These are phyloP conservation scores for Schizophyllum amplum DNA, from an alignment of 1,284 basidiomycete species.

Conservation along the genomic window DNA sequence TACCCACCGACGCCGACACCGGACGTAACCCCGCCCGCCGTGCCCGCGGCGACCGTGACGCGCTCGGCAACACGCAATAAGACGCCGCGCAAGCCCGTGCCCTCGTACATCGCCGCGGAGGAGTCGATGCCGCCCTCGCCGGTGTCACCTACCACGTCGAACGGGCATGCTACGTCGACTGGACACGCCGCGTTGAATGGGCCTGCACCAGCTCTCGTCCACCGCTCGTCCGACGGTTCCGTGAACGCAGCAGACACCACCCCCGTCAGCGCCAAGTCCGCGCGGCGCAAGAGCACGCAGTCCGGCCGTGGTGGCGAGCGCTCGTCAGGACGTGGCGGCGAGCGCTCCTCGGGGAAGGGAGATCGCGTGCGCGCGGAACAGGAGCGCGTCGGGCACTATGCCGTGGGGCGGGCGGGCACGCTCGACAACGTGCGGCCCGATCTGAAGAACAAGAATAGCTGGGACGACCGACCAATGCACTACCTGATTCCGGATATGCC, in stretches of 20 bases:
- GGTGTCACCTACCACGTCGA: constrained; percentile 7
- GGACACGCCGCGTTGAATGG: neutral
- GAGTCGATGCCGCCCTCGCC: constrained; percentile 10
- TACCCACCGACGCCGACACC: constrained; percentile 1
- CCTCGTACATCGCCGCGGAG: constrained; percentile 28
- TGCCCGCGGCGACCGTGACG: constrained; percentile 18
- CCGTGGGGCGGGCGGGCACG: neutral
- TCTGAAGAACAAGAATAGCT: constrained; percentile 27
- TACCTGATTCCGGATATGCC: constrained; percentile 36
- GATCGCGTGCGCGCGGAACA: neutral
- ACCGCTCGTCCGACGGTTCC: neutral
- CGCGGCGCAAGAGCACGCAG: too few relatives aligned
- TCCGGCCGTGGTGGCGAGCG: too few relatives aligned
- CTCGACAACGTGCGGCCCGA: neutral
- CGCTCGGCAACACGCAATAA: constrained; percentile 20
- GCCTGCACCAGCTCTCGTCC: constrained; percentile 6
- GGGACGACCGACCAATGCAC: constrained; percentile 29
- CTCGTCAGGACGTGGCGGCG: too few relatives aligned
- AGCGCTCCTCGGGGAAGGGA: too few relatives aligned
- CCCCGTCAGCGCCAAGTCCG: neutral
- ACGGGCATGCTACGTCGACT: too few relatives aligned
- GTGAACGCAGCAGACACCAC: constrained; percentile 5
- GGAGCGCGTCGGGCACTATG: constrained; percentile 5
- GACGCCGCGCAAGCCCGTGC: constrained; percentile 33
- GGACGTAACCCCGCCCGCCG: constrained; percentile 12